Conservation (phyloP, 2,329 filamentous ascomycete species). For the Cladosporium phlei region DNA sequence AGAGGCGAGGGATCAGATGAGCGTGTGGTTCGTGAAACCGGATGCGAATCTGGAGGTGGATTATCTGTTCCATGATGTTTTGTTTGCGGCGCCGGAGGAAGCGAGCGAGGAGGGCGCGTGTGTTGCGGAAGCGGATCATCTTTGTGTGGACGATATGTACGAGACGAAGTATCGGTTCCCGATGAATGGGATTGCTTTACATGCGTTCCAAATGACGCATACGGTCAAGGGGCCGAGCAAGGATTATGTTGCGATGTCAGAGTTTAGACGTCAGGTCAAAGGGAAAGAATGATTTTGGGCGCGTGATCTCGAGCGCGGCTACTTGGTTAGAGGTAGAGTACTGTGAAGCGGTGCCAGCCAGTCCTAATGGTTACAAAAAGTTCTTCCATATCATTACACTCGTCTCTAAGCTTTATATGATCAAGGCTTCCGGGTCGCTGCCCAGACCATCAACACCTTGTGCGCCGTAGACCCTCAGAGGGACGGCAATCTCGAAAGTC, state of each 20-base stretch:
- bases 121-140: conserved; percentile 60
- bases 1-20: conserved; percentile 55
- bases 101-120: conserved; percentile 45
- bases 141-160: conserved; percentile 68
- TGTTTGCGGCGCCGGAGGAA: conserved; percentile 47
- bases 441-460: conserved; percentile 20
- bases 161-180: conserved; percentile 62
- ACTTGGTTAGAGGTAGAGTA: too few species aligned
- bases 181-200: conserved; percentile 55
- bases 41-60: conserved; percentile 60
- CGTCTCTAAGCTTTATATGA: conserved; percentile 14
- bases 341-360: too few species aligned
- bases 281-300: background rate
- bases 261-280: conserved; percentile 31
- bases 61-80: conserved; percentile 67
- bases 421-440: conserved; percentile 19
- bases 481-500: conserved; percentile 35
- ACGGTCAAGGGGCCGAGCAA: conserved; percentile 68
- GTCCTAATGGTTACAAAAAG: too few species aligned
- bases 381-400: conserved; percentile 2
- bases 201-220: conserved; percentile 58
- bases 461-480: conserved; percentile 33
- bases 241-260: conserved; percentile 54
- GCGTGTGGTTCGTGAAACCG: conserved; percentile 66
- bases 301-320: too few species aligned